A percentile compares a stretch with the other conserved stretches of the same genome.
Conservation (phyloP, 1,284 basidiomycete genomes). For the Ceratobasidium sp. region DNA sequence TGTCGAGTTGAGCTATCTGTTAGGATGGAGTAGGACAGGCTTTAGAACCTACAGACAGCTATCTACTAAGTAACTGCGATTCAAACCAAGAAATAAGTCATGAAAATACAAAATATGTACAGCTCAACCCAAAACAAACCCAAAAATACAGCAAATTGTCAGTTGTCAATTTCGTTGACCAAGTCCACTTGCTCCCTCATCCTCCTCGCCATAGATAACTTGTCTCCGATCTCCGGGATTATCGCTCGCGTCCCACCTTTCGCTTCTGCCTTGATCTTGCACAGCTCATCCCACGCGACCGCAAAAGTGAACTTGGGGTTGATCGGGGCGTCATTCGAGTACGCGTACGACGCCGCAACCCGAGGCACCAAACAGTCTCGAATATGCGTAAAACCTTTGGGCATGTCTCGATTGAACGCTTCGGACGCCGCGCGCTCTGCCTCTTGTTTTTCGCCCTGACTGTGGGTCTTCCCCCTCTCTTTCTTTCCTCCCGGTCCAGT, state of each 20-base stretch:
- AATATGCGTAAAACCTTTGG: background rate
- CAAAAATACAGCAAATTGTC: background rate
- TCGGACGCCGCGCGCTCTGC: conserved; percentile 14
- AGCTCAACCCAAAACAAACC: background rate
- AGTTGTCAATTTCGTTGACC: background rate
- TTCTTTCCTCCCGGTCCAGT: background rate
- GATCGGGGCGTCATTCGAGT: background rate
- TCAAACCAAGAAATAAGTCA: conserved; percentile 1
- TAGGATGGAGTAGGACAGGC: no score
- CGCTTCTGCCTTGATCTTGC: conserved; percentile 34
- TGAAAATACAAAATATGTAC: conserved; percentile 21
- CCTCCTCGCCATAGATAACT: conserved; percentile 13
- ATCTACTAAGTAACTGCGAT: background rate
- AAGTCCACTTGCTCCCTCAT: conserved; percentile 26
- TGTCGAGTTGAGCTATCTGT: no score
- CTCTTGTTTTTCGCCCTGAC: conserved; percentile 33
- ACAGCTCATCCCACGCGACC: conserved; percentile 40
- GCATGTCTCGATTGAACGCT: conserved; percentile 25
- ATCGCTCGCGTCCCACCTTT: background rate
- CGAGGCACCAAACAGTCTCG: background rate
- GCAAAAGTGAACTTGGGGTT: conserved; percentile 29
- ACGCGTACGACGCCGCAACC: conserved; percentile 41
- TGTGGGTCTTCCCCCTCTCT: conserved; percentile 9
- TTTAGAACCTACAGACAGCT: background rate
- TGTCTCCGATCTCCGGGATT: background rate